phyloP scores from a whole-genome alignment of 345 rosid species.

The Ricinus communis region DNA sequence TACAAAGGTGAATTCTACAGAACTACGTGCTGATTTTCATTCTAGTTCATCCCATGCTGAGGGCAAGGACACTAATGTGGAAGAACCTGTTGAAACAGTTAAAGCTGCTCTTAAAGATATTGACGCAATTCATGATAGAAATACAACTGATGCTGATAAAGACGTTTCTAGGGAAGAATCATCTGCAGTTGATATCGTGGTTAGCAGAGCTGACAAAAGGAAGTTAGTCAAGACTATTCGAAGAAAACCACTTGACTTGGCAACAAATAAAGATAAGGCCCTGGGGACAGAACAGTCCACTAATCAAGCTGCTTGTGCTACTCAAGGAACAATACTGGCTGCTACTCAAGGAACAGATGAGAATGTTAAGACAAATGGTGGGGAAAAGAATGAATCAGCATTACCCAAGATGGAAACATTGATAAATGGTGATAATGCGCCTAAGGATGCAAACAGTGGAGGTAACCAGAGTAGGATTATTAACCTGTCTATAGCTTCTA shows the following conservation, averaged over 20 bases:
- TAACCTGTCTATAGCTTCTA: slow-evolving; percentile 51
- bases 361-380: slow-evolving; percentile 29
- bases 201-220: slow-evolving; percentile 25
- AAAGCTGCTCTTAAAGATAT: slow-evolving; percentile 18
- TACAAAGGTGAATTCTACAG: slow-evolving; percentile 23
- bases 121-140: slow-evolving; percentile 25
- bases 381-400: slow-evolving; percentile 38
- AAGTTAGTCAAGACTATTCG: slow-evolving; percentile 19
- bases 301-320: slow-evolving; percentile 29
- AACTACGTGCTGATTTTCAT: slow-evolving; percentile 20
- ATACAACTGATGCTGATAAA: slow-evolving; percentile 20
- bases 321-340: slow-evolving; percentile 37
- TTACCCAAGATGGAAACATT: slow-evolving; percentile 40
- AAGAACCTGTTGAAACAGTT: slow-evolving; percentile 33
- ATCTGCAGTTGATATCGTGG: slow-evolving; percentile 29
- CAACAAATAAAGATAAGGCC: slow-evolving; percentile 31
- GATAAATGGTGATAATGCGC: slow-evolving; percentile 37
- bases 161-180: slow-evolving; percentile 32
- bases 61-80: slow-evolving; percentile 27
- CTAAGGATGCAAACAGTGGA: slow-evolving; percentile 42
- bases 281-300: slow-evolving; percentile 34
- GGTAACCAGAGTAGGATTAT: slow-evolving; percentile 59
- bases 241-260: slow-evolving; percentile 26
- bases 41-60: slow-evolving; percentile 30
- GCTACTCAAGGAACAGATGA: slow-evolving; percentile 36